These are phyloP conservation scores for Penstemon newberryi DNA, from an alignment of 257 asterid species.

Conservation along the genomic window DNA sequence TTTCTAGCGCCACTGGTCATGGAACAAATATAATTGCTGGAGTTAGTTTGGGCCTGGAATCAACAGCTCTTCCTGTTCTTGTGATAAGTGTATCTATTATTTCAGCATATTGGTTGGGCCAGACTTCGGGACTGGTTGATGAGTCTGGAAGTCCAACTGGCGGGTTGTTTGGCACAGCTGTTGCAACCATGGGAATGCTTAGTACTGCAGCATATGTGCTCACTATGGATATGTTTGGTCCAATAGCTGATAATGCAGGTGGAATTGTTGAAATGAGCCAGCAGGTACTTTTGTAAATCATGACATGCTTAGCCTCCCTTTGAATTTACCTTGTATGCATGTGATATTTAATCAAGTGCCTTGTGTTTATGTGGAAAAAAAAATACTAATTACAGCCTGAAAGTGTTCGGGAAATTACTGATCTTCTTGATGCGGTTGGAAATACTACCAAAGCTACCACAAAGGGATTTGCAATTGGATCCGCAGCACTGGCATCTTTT, in stretches of 20 bases:
- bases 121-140: conserved; percentile 87
- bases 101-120: conserved; percentile 97
- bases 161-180: conserved; percentile 99
- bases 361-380: conserved; percentile 8
- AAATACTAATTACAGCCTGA: conserved; percentile 69
- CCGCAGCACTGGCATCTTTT: conserved; percentile 98
- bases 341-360: conserved; percentile 4
- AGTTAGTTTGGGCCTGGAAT: conserved; percentile 93
- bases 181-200: conserved; percentile 99
- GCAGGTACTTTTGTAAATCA: conserved; percentile 60
- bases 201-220: conserved; percentile 99
- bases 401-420: conserved; percentile 95
- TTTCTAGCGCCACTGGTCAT: conserved; percentile 91
- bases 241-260: conserved; percentile 99
- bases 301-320: conserved; percentile 19
- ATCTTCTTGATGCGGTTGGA: conserved; percentile 97
- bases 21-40: conserved; percentile 99
- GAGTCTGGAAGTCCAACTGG: conserved; percentile 95
- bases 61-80: conserved; percentile 98
- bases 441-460: conserved; percentile 99
- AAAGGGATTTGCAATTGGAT: conserved; percentile 99
- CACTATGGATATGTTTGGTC: conserved; percentile 99
- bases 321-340: background rate
- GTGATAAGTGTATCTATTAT: conserved; percentile 82
- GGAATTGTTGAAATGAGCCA: conserved; percentile 99